These are phyloP conservation scores for Trichosporon ovoides DNA, from an alignment of 1,284 basidiomycete genomes.

Conservation along the genomic window DNA sequence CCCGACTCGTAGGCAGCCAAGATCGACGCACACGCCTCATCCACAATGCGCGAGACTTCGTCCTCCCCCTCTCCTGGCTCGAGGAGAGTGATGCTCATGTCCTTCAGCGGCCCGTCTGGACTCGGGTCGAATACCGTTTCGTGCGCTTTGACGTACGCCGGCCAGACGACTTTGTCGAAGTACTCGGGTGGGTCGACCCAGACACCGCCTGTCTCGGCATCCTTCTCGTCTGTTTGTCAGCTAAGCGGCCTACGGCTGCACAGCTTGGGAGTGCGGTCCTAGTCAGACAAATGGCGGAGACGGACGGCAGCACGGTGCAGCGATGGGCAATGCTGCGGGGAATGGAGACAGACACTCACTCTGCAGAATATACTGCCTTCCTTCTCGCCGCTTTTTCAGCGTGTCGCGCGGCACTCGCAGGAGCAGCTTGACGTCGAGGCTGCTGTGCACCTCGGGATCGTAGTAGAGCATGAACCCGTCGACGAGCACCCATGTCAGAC, in stretches of 20 bases:
- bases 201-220: constrained; percentile 68
- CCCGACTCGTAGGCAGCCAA: constrained; percentile 18
- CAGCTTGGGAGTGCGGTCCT: no score
- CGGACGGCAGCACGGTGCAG: no score
- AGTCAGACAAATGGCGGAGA: no score
- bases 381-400: constrained; percentile 68
- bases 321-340: no score
- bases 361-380: constrained; percentile 81
- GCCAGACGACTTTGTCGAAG: constrained; percentile 89
- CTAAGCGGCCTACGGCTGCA: neutral
- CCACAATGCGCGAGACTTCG: constrained; percentile 65
- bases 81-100: constrained; percentile 42
- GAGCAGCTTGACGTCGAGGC: constrained; percentile 75
- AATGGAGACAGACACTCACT: no score
- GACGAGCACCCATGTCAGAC: constrained; percentile 72
- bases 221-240: constrained; percentile 62
- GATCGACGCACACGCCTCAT: constrained; percentile 38
- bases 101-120: neutral
- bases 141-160: constrained; percentile 84
- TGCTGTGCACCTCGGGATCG: constrained; percentile 67
- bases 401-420: constrained; percentile 71
- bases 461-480: constrained; percentile 95
- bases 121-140: constrained; percentile 56
- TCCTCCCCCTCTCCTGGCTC: constrained; percentile 59
- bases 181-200: constrained; percentile 89